phyloP scores from a whole-genome alignment of 495 filamentous ascomycete species.

The Jackrogersella multiformis region DNA sequence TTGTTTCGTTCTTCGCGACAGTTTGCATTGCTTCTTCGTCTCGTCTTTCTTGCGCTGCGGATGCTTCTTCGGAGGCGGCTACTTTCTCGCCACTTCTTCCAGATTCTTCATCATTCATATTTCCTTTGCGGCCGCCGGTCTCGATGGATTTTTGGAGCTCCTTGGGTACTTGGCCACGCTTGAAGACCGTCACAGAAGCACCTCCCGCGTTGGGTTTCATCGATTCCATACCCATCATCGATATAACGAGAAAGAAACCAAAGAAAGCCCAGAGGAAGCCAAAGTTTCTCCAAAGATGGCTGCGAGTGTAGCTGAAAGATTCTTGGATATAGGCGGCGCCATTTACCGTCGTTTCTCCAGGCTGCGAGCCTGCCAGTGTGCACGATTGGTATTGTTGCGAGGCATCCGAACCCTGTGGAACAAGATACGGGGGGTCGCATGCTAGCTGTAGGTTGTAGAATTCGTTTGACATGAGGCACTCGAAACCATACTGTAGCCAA shows the following conservation, averaged over 20 bases:
- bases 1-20: constrained; percentile 41
- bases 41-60: constrained; percentile 11
- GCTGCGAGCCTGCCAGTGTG: constrained; percentile 62
- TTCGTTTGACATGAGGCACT: constrained; percentile 79
- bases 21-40: constrained; percentile 21
- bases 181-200: constrained; percentile 72
- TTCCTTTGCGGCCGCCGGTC: constrained; percentile 31
- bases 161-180: constrained; percentile 42
- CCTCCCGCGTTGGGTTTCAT: constrained; percentile 78
- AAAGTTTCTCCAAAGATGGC: constrained; percentile 75
- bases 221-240: constrained; percentile 72
- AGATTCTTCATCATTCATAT: constrained; percentile 35
- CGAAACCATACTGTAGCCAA: constrained; percentile 58
- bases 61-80: constrained; percentile 2
- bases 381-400: constrained; percentile 62
- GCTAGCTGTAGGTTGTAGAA: constrained; percentile 67
- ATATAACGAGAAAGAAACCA: constrained; percentile 66
- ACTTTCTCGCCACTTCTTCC: constrained; percentile 26
- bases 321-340: constrained; percentile 63
- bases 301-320: constrained; percentile 65
- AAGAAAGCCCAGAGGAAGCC: constrained; percentile 75
- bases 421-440: constrained; percentile 47
- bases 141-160: constrained; percentile 41
- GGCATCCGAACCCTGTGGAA: constrained; percentile 51
- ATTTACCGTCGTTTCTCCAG: constrained; percentile 56